Percentiles rank a stretch among this genome's conserved stretches.
phyloP scores from a whole-genome alignment of 352 stramenopile species.

The Phytophthora gonapodyides region DNA sequence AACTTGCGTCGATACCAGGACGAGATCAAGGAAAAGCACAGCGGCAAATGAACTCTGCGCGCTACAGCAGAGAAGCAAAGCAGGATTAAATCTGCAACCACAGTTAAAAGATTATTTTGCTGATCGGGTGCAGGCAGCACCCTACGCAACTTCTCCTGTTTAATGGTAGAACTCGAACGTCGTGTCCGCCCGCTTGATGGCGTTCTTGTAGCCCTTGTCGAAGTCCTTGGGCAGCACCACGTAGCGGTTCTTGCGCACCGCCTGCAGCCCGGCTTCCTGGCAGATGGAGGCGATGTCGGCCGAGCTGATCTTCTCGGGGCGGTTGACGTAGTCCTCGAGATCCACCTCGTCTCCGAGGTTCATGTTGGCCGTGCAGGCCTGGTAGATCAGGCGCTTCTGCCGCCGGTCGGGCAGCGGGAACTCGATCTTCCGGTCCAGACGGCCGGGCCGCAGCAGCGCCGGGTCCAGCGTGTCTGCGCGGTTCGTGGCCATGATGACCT shows the following conservation, averaged over 20 bases:
- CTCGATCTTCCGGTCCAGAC: constrained; percentile 99
- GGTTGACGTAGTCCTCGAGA: constrained; percentile 99
- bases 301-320: constrained; percentile 99
- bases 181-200: constrained; percentile 98
- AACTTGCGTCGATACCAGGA: constrained; percentile 10
- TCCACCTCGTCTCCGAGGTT: constrained; percentile 99
- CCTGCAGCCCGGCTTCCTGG: constrained; percentile 98
- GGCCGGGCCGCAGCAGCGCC: constrained; percentile 97
- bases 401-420: constrained; percentile 98
- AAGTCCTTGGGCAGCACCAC: constrained; percentile 99
- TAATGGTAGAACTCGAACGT: constrained; percentile 99
- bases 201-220: constrained; percentile 99
- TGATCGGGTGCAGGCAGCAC: not conserved
- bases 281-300: constrained; percentile 99
- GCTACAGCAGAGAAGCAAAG: not conserved
- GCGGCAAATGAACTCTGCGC: constrained; percentile 1
- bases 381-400: constrained; percentile 99
- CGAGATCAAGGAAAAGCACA: constrained; percentile 24
- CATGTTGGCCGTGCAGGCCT: constrained; percentile 99
- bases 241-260: constrained; percentile 99
- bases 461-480: constrained; percentile 99
- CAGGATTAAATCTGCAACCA: no score
- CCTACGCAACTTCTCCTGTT: constrained; percentile 1
- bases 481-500: constrained; percentile 99
- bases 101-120: no score